Percentiles rank a stretch among this genome's conserved stretches.
Evolutionary conservation across 2,329 filamentous ascomycete species (phyloP).

Genomic region (Aspergillus sp.): DNA sequence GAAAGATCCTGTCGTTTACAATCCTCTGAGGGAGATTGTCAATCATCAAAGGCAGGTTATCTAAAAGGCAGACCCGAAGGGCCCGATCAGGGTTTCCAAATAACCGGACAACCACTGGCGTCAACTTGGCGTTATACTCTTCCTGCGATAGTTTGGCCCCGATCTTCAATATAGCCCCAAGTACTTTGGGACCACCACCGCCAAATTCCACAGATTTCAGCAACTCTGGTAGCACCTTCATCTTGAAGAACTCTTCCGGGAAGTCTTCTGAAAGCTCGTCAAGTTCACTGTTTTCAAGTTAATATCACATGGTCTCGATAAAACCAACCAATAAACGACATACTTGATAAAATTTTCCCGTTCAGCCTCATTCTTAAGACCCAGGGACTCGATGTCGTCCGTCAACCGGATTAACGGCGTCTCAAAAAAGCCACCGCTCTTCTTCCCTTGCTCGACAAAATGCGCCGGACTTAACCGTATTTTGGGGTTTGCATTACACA

Average conservation of each 20-base stretch:
- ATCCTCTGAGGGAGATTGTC: slow-evolving; percentile 78
- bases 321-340: slow-evolving; percentile 11
- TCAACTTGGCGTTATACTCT: slow-evolving; percentile 77
- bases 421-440: slow-evolving; percentile 80
- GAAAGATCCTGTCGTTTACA: slow-evolving; percentile 95
- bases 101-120: slow-evolving; percentile 75
- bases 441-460: slow-evolving; percentile 82
- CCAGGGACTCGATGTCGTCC: slow-evolving; percentile 85
- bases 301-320: slow-evolving; percentile 10
- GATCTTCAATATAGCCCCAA: slow-evolving; percentile 83
- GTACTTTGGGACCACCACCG: slow-evolving; percentile 85
- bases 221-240: slow-evolving; percentile 89
- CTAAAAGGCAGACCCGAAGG: slow-evolving; percentile 80
- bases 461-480: slow-evolving; percentile 72
- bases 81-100: slow-evolving; percentile 89
- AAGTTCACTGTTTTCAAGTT: slow-evolving; percentile 50
- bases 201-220: slow-evolving; percentile 99
- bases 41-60: slow-evolving; percentile 84
- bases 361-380: slow-evolving; percentile 76
- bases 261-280: slow-evolving; percentile 87
- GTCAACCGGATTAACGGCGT: slow-evolving; percentile 86
- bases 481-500: slow-evolving; percentile 84
- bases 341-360: slow-evolving; percentile 74
- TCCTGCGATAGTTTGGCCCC: slow-evolving; percentile 77
- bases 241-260: slow-evolving; percentile 94